Evolutionary conservation across 495 filamentous ascomycete species (phyloP).

Genomic region (Filosporella fistucella): DNA sequence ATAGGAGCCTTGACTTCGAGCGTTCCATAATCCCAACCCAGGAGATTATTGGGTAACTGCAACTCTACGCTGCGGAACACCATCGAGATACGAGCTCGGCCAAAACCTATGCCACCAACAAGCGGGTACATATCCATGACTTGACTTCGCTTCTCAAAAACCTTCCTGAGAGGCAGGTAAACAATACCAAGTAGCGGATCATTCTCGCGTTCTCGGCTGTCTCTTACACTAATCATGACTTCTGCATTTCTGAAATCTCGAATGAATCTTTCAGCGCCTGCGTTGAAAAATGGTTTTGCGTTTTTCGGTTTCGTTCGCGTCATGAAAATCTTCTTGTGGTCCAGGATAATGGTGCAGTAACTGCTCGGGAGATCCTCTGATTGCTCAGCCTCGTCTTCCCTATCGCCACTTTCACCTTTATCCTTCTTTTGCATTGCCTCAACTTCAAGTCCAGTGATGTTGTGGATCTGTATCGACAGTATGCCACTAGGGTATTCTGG

Average conservation of each 20-base stretch:
- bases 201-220: slow-evolving; percentile 58
- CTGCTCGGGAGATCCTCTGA: slow-evolving; percentile 57
- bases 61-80: slow-evolving; percentile 65
- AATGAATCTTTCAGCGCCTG: slow-evolving; percentile 66
- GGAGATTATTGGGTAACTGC: slow-evolving; percentile 44
- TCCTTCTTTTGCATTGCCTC: slow-evolving; percentile 43
- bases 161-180: slow-evolving; percentile 52
- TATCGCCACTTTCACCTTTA: slow-evolving; percentile 32
- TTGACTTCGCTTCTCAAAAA: slow-evolving; percentile 54
- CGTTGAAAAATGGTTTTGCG: slow-evolving; percentile 73
- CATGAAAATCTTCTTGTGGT: slow-evolving; percentile 65
- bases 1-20: slow-evolving; percentile 46
- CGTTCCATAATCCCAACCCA: slow-evolving; percentile 66
- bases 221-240: slow-evolving; percentile 60
- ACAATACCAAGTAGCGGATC: slow-evolving; percentile 65
- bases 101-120: slow-evolving; percentile 64
- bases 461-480: slow-evolving; percentile 65
- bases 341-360: slow-evolving; percentile 67
- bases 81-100: slow-evolving; percentile 58
- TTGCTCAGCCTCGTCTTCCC: slow-evolving; percentile 55
- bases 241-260: slow-evolving; percentile 62
- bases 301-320: slow-evolving; percentile 75
- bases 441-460: slow-evolving; percentile 64
- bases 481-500: slow-evolving; percentile 55
- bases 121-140: slow-evolving; percentile 57